Evolutionary conservation across 306 rosid genomes (phyloP), one percentile per base, ranked within the genome.

Genomic region (Lathyrus sativus): DNA sequence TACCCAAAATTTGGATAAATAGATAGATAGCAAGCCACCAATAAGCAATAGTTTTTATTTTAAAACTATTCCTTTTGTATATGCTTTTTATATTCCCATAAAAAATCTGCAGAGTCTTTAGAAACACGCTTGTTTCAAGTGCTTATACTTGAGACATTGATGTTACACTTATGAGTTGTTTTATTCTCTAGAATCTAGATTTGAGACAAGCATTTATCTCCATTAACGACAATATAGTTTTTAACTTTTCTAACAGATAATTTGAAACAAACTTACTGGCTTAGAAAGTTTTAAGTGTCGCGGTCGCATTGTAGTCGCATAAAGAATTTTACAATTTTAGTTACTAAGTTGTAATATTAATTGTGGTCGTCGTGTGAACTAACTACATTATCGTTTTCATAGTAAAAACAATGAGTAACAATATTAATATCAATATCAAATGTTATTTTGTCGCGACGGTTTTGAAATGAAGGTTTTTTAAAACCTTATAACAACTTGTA

Each of bases 121-220:
- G 10, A 28, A 56, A 56, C 18, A 56, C 38, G n/a, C 62, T 56
- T 28, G 39, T 56, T 56, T 56, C 39, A 5, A 56, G 62, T 56
- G 62, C 62, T 56, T 28, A 28, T 29, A 56, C 18, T 56, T 26
- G 38, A 22, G 55, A 44, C 41, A 65, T 2, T 43, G 70, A 65
- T 65, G 70, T 44, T 65, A 56, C 62, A 26, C 18, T 1, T 28
- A 35, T 45, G 10, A 9, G 57, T 28, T 26, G 42, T 28, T 45
- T 18, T 56, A 8, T 56, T 29, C 39, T 13, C 10, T 56, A 7
- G 62, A 56, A 56, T 46, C 3, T 65, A 10, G 17, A 45, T 14
- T 65, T 46, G 57, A 65, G 57, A 65, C 42, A 65, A 65, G 57
- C 57, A 44, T 64, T 18, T 64, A 44, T 64, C 24, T 45, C 19